Conservation (phyloP, 345 rosid species). For the Trapa incisa region DNA sequence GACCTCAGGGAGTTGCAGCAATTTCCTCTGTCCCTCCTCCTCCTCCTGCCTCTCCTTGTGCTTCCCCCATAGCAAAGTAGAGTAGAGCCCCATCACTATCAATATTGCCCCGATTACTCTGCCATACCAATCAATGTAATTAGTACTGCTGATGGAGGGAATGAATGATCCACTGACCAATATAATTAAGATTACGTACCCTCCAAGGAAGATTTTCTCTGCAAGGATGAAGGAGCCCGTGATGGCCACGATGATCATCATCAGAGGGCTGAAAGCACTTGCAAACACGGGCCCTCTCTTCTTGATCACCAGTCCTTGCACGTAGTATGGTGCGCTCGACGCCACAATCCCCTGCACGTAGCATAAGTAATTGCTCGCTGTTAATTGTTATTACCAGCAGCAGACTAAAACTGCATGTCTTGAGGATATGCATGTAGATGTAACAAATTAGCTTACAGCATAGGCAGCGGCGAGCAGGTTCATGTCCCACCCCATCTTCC, state of each 20-base stretch:
- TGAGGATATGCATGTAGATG: too few relatives aligned
- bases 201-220: constrained; percentile 74
- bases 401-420: too few relatives aligned
- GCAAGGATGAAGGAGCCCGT: constrained; percentile 80
- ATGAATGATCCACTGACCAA: too few relatives aligned
- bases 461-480: constrained; percentile 93
- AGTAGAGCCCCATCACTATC: constrained; percentile 62
- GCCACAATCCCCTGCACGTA: constrained; percentile 67
- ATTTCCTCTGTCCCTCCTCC: not conserved
- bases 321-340: constrained; percentile 87
- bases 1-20: constrained; percentile 22
- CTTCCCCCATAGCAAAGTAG: constrained; percentile 84
- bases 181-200: constrained; percentile 20
- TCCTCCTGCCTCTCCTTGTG: constrained; percentile 47
- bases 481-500: constrained; percentile 78
- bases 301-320: constrained; percentile 85
- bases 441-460: constrained; percentile 30
- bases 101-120: constrained; percentile 56
- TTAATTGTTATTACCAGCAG: too few relatives aligned
- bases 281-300: constrained; percentile 86
- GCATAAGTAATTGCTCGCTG: too few relatives aligned
- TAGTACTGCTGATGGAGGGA: too few relatives aligned
- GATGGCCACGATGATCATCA: constrained; percentile 80
- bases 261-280: constrained; percentile 84
- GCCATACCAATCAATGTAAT: constrained; percentile 4